Base-by-base conservation (phyloP, 352 stramenopile species). In the Globisporangium spiculum region DNA sequence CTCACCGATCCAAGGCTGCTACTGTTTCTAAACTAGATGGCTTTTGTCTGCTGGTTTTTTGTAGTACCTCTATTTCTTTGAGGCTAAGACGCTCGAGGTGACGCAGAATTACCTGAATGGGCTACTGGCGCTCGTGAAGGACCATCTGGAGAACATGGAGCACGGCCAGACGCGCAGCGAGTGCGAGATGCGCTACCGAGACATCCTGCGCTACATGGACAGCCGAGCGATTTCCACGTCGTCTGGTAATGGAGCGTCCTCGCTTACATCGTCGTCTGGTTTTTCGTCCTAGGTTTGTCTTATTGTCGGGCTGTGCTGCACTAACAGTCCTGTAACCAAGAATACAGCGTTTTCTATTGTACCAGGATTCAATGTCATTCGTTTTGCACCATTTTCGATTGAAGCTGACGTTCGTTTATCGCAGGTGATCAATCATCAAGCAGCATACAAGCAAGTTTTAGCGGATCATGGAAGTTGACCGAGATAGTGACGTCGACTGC, bases 11-110 rank as follows among this genome's bases (percentile, higher is more conserved):
- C 5, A 61, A 12, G 24, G 27, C 30, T 46, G 1, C 14, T 22
- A n/a, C 1, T 10, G 14, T 36, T 44, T 1, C 55, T 61, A 20
- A 61, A 22, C 27, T 30, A 3, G 32, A 12, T 46, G 12, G 36
- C 26, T 46, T 67, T 59, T 14, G 16, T 50, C n/a, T 50, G 41
- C 6, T 16, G 50, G 2, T 50, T 68, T 38, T 48, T 4, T 24
- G 27, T 57, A 93, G 87, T 96, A 94, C 76, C 63, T 99, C 4
- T 98, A 98, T 71, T 99, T 98, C 74, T 99, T 96, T 75, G 94
- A 98, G 63, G 67, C 75, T 54, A 81, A 90, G 65, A 88, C 79
- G 2, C 77, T 83, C 4, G 84, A 91, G 52, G 83, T 96, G 61
- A 90, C 84, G 10, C 74, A 72, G 32, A 81, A 90, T 26, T 93